Evolutionary conservation across 1,284 basidiomycete genomes (phyloP), one percentile per base, ranked within the genome.

Genomic region (Sanghuangporus sanghuang): DNA sequence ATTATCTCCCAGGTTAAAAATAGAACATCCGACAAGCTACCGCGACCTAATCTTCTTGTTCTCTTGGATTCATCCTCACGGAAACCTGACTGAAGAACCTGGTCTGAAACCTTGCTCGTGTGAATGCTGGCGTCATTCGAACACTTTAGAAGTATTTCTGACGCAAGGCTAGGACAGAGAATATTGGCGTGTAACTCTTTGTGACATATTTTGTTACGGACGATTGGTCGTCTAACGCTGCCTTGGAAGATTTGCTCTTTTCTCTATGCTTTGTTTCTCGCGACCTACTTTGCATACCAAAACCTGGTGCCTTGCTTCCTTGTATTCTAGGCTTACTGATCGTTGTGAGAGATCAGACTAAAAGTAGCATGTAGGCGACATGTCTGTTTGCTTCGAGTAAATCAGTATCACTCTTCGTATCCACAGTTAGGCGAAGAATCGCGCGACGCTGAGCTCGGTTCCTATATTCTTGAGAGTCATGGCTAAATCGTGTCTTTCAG

Each of bases 1-100:
- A 59, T 32, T 48, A 32, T 49, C 35, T 55, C 53, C 46, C 52
- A 55, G 16, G 38, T 21, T 14, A 52, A 44, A 44, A 55, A 56
- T 48, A 54, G 54, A 61, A 23, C 42, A 32, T 46, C 54, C 61
- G 61, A 62, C 32, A 62, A 62, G 23, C 23, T 50, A 48, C 61
- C 61, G 61, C 32, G 40, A 62, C n/a, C 23, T 27, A 56, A 56
- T 55, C 21, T 54, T 14, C 16, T 27, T 9, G 27, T 38, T 32
- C 53, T 36, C 53, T 54, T 54, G 53, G 53, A 18, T 12, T 38
- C 8, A 38, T 27, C 38, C 32, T 38, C 52, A 53, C 16, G 27
- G 53, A 11, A 16, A 54, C 16, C 12, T 11, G 9, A 38, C 12
- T 38, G 27, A 6, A 36, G 32, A 54, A 7, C 1, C 6, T 54